A percentile compares a stretch with the other conserved stretches of the same genome.
phyloP scores from a whole-genome alignment of 169 alveolate genomes.

The Neospora caninum region DNA sequence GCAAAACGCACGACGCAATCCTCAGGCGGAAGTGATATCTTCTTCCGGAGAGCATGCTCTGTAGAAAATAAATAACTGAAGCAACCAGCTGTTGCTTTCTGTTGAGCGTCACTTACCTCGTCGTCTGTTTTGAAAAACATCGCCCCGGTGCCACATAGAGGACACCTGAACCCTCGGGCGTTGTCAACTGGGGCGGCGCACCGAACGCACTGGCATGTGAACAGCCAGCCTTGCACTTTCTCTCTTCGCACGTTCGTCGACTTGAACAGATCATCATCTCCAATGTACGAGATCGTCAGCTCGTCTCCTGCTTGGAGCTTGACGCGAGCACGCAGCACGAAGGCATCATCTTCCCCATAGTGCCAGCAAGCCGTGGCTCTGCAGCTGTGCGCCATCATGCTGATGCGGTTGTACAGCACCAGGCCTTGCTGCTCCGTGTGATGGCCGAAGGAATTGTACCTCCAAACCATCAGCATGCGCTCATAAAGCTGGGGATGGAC shows the following conservation, averaged over 20 bases:
- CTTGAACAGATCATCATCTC: constrained; percentile 80
- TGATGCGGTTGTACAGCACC: constrained; percentile 65
- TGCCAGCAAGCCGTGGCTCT: constrained; percentile 79
- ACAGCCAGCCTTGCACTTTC: constrained; percentile 73
- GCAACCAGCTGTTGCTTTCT: background rate
- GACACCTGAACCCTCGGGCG: constrained; percentile 78
- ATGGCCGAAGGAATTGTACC: constrained; percentile 74
- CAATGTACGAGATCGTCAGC: constrained; percentile 78
- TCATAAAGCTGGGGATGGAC: constrained; percentile 15
- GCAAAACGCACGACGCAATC: background rate
- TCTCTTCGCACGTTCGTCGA: constrained; percentile 70
- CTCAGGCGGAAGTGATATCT: background rate
- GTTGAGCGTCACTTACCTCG: constrained; percentile 5
- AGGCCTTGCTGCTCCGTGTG: constrained; percentile 71
- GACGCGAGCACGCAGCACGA: constrained; percentile 74
- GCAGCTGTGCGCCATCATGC: constrained; percentile 71
- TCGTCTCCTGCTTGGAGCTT: constrained; percentile 75
- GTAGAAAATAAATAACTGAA: too few species aligned
- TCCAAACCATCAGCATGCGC: constrained; percentile 56
- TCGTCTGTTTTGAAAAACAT: constrained; percentile 60
- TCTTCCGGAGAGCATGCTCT: too few species aligned
- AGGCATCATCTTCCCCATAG: constrained; percentile 77
- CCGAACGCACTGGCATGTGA: constrained; percentile 74
- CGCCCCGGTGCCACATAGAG: constrained; percentile 76
- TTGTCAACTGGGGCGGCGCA: constrained; percentile 71